Base-by-base conservation (phyloP, 257 asterid genomes). In the Solanum microdontum region DNA sequence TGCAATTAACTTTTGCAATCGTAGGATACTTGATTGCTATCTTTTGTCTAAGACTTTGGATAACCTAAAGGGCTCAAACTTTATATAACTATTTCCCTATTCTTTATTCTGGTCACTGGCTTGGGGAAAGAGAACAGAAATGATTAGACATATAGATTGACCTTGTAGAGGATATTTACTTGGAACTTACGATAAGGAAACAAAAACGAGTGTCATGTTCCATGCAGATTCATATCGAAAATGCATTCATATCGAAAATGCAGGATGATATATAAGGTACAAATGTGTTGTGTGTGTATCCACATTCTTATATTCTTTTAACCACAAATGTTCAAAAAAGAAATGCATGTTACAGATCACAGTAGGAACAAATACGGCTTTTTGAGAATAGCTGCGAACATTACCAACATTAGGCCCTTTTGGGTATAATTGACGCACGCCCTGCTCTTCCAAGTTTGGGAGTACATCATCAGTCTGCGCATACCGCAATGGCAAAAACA, bases 391-490 rank as follows among this genome's bases (percentile, higher is more conserved):
- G 48, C 30, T 34, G 51, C 4, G 6, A 45, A 28, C 0, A 32
- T 66, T 93, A 96, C 99, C 99, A 72, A 94, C 89, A 88, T 91
- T 97, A 17, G 96, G 96, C 83, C 97, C 98, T 89, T 94, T 93
- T 4, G 98, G 98, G 90, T 97, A 97, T 86, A 97, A 90, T 24
- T 95, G 98, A 73, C 98, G 96, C 77, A 97, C 99, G 36, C 99
- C 99, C 90, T 97, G 98, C 90, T 97, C 99, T 90, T 97, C 99
- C 82, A 97, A 94, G 88, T 92, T 93, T 12, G 99, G 99, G 91
- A 97, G 96, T 84, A 80, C 96, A 89, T 96, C 99, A 87, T 97
- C 98, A 32, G 99, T 96, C 99, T 96, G 87, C 90, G 93, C 77
- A 85, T 84, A 39, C 43, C 3, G 32, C 14, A 37, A 69, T 51